Evolutionary conservation across 2,329 filamentous ascomycete species (phyloP), one percentile per base, ranked within the genome.

Genomic region (Chalaropsis thielavioides): DNA sequence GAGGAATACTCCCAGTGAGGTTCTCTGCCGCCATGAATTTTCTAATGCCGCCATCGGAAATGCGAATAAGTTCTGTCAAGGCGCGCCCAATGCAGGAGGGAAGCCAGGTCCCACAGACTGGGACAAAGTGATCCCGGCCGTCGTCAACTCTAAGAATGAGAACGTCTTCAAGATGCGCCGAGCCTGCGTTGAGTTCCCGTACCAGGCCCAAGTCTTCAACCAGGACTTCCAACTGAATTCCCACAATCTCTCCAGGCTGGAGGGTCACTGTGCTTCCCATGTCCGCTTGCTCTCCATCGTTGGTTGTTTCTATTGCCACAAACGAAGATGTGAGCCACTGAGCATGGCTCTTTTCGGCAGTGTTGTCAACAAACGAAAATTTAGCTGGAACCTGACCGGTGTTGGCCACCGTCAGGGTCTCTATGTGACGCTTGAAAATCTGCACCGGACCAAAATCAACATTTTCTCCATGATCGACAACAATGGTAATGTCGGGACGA

Each of bases 91-190:
- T 89, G 70, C 86, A 89, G 0, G 90, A 90, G 8, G 88, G 88
- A 2, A 87, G 77, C 92, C 94, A 99, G 0, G 76, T 78, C 0
- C 83, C 94, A 27, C 83, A 85, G 0, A 96, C 79, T 0, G 91
- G 87, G 46, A 99, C 83, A 72, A 99, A 99, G 72, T 97, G 89
- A 70, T 99, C 94, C 60, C 91, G 83, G 0, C 95, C 95, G 63
- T 87, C 83, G 11, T 84, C 81, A 4, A 99, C 89, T 0, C 91
- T 85, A 8, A 99, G 79, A 1, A 99, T 87, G 7, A 99, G 78
- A 2, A 99, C 86, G 69, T 97, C 91, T 68, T 97, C 92, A 0
- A 99, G 77, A 7, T 77, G 77, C 3, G 78, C 73, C 1, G 79
- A 78, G 17, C 83, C 84, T 64, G 87, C 80, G 69, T 97, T 97